phyloP scores from a whole-genome alignment of 2,329 filamentous ascomycete species.

The Beauveria brongniartii region DNA sequence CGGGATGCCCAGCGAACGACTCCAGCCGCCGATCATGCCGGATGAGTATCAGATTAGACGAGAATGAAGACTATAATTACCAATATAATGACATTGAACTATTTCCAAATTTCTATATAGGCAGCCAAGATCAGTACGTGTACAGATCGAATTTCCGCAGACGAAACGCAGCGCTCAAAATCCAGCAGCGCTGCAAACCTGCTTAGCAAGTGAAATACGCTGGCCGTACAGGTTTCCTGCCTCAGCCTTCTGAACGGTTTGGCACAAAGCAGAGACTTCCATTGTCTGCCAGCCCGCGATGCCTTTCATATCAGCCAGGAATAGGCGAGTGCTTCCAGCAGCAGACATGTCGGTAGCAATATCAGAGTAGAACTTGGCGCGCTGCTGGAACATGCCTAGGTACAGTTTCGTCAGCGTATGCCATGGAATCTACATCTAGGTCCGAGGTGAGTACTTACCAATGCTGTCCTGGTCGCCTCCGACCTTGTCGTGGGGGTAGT shows the following conservation, averaged over 20 bases:
- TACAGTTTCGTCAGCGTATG: not conserved
- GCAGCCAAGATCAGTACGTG: not conserved
- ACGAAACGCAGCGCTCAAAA: not conserved
- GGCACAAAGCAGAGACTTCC: not conserved
- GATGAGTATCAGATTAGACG: too few relatives aligned
- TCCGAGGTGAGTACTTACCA: not conserved
- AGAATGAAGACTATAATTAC: too few relatives aligned
- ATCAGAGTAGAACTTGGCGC: not conserved
- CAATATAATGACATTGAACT: too few relatives aligned
- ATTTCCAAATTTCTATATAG: not conserved
- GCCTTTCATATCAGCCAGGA: conserved; percentile 1
- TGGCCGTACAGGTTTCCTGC: conserved; percentile 9
- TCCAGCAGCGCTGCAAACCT: conserved; percentile 8
- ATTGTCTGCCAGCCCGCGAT: conserved; percentile 5
- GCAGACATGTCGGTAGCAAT: conserved; percentile 2
- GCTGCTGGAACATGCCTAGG: conserved; percentile 8
- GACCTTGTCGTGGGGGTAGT: conserved; percentile 4
- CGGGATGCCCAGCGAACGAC: too few relatives aligned
- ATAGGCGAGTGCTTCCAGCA: conserved; percentile 1
- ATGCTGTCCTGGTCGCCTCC: conserved; percentile 8
- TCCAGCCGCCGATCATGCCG: too few relatives aligned
- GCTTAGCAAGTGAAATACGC: conserved; percentile 2
- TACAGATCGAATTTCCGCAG: not conserved
- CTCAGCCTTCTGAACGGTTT: conserved; percentile 1
- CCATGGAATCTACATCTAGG: too few relatives aligned